A percentile compares a stretch with the other conserved stretches of the same genome.
These are phyloP conservation scores for Beauveria bassiana DNA, from an alignment of 2,329 filamentous ascomycete species.

Conservation along the genomic window DNA sequence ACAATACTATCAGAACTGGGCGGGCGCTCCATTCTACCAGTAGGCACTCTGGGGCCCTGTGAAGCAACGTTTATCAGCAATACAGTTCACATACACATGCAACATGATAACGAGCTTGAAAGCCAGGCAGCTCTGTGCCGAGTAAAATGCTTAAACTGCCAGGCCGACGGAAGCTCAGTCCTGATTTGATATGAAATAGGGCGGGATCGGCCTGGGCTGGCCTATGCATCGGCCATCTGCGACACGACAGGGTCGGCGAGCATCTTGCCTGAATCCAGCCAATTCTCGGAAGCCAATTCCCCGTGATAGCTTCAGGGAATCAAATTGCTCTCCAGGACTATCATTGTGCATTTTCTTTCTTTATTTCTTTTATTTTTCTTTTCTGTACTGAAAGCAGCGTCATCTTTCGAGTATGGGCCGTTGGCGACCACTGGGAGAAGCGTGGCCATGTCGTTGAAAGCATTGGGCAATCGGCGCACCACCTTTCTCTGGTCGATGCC, in stretches of 20 bases:
- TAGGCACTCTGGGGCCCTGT: background rate
- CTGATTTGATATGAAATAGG: background rate
- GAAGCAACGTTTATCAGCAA: background rate
- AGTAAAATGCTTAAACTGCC: background rate
- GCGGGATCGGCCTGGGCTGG: constrained; percentile 1
- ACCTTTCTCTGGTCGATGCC: background rate
- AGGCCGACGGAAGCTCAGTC: background rate
- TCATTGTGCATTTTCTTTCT: background rate
- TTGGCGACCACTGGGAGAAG: background rate
- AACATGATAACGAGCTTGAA: no score
- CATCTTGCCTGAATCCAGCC: background rate
- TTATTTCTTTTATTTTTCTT: background rate
- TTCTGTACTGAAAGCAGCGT: background rate
- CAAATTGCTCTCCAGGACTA: background rate
- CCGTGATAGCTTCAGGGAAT: background rate
- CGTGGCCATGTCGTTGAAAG: background rate
- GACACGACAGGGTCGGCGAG: background rate
- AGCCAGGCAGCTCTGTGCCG: background rate
- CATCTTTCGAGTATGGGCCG: background rate
- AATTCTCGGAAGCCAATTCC: background rate
- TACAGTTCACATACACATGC: background rate
- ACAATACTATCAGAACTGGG: background rate
- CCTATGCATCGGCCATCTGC: background rate
- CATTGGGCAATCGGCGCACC: background rate
- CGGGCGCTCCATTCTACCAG: background rate